Base-by-base conservation (phyloP, 2,329 filamentous ascomycete species). In the Aspergillus pseudonomiae region DNA sequence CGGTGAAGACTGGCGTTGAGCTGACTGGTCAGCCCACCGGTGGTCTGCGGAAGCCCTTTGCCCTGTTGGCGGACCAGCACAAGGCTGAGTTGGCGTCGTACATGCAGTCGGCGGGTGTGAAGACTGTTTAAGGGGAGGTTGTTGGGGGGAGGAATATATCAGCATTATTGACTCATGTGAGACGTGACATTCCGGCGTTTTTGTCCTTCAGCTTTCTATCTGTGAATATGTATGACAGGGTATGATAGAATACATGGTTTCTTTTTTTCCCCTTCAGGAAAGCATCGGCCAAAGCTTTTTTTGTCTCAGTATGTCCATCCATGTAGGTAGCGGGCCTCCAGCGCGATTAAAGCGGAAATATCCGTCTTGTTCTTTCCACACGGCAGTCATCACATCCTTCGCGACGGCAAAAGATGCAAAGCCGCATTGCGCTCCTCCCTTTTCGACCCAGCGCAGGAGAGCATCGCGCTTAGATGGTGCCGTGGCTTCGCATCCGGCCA, bases 1-100 rank as follows among this genome's bases (percentile, higher is more conserved):
- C 80, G 7, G 78, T 84, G 10, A 85, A 85, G 77, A 84, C 83
- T 0, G 83, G 79, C 0, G 79, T 84, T 71, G 82, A 84, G 69
- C 62, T 84, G 56, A 76, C 75, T 34, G 82, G 82, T 0, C 77
- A 77, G 69, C 70, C 74, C 48, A 84, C 83, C 0, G 83, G 83
- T 21, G 83, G 82, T 4, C 46, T 83, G 64, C 74, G 83, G 61
- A 85, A 83, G 75, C 83, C 83, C 0, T 85, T 84, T 70, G 70
- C 74, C 12, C 66, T 84, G 55, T 67, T 81, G 16, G 69, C 70
- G 28, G 72, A 68, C 2, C 73, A 77, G 32, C 52, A 71, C 60
- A 70, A 67, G 64, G 71, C 68, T 2, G 78, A 82, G 69, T 62
- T 83, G 28, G 77, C 75, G 62, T 65, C 62, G 14, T 53, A 80